Conservation (phyloP, 176 grass and related monocot species). For the Phoenix dactylifera region DNA sequence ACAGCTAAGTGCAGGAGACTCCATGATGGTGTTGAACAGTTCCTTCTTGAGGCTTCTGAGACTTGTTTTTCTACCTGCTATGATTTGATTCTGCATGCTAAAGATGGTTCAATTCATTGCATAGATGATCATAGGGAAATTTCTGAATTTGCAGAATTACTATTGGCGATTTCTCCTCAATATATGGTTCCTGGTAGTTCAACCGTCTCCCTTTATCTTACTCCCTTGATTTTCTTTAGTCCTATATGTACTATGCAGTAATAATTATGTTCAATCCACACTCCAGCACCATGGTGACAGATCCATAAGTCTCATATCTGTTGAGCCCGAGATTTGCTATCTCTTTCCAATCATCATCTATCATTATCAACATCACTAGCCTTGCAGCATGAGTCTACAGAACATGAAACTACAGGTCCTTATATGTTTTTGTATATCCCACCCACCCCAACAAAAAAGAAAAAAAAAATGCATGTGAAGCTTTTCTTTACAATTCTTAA, state of each 20-base stretch:
- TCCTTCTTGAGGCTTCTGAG: conserved; percentile 88
- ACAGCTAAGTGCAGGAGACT: conserved; percentile 86
- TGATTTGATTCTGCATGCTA: conserved; percentile 69
- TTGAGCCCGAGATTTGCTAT: conserved; percentile 74
- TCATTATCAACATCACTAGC: conserved; percentile 77
- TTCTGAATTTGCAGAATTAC: conserved; percentile 56
- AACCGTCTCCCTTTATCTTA: conserved; percentile 1
- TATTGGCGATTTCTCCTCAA: conserved; percentile 62
- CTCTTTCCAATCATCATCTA: conserved; percentile 74
- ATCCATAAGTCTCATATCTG: conserved; percentile 84
- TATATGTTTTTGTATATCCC: too few relatives aligned
- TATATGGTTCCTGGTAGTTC: conserved; percentile 65
- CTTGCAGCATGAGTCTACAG: conserved; percentile 70
- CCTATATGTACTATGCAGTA: conserved; percentile 31
- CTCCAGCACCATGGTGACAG: conserved; percentile 61
- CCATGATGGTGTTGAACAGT: conserved; percentile 90
- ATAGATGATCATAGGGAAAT: conserved; percentile 98
- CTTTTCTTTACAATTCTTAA: too few relatives aligned
- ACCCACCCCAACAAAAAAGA: too few relatives aligned
- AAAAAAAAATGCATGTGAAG: too few relatives aligned
- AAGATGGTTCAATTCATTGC: conserved; percentile 65
- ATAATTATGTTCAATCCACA: conserved; percentile 1
- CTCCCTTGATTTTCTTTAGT: not conserved
- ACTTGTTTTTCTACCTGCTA: conserved; percentile 98
- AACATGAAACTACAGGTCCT: conserved; percentile 59